phyloP scores from a whole-genome alignment of 1,284 basidiomycete genomes.

The Ceraceosorus bombacis region DNA sequence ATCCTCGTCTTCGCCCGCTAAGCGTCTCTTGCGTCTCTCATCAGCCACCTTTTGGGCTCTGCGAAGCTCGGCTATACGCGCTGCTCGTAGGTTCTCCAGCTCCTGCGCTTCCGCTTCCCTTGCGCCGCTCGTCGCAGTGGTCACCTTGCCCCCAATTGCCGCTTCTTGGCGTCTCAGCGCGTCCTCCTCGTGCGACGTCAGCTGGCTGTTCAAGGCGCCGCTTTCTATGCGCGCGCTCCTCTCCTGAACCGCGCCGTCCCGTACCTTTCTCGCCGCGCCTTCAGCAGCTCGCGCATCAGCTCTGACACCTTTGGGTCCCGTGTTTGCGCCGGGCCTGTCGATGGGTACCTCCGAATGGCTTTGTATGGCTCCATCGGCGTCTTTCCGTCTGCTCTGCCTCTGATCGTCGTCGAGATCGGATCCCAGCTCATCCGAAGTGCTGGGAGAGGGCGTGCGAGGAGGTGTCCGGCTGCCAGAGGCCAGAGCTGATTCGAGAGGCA shows the following conservation, averaged over 20 bases:
- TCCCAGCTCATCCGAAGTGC: conserved; percentile 31
- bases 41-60: conserved; percentile 6
- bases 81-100: conserved; percentile 20
- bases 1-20: conserved; percentile 7
- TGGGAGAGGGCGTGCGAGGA: conserved; percentile 11
- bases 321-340: conserved; percentile 19
- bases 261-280: conserved; percentile 11
- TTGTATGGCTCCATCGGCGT: not conserved
- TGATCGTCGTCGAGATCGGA: conserved; percentile 20
- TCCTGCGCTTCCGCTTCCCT: conserved; percentile 14
- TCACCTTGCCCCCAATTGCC: conserved; percentile 3
- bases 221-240: conserved; percentile 23
- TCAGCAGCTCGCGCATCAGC: conserved; percentile 21
- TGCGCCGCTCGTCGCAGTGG: conserved; percentile 9
- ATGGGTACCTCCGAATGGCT: conserved; percentile 2
- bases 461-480: not conserved
- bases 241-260: conserved; percentile 12
- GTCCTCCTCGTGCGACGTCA: conserved; percentile 24
- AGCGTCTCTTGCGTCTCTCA: conserved; percentile 3
- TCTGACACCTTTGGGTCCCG: conserved; percentile 36
- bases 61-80: conserved; percentile 26
- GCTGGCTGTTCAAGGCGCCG: conserved; percentile 18
- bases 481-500: not conserved
- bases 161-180: conserved; percentile 16
- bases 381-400: conserved; percentile 6